Evolutionary conservation across 2,329 filamentous ascomycete species (phyloP), one percentile per base, ranked within the genome.

Genomic region (Colletotrichum viniferum): DNA sequence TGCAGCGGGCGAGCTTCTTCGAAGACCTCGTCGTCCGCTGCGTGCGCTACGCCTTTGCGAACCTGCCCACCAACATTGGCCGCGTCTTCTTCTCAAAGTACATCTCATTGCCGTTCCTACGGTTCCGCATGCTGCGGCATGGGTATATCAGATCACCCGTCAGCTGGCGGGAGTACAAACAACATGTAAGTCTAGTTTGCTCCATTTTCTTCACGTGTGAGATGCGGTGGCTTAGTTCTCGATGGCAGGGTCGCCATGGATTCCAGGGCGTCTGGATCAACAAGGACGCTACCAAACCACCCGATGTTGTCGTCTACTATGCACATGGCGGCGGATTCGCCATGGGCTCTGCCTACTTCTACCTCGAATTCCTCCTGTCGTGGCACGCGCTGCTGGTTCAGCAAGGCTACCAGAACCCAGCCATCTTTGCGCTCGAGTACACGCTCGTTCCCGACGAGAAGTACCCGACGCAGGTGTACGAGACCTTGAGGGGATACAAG

Each of bases 281-380:
- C 56, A 85, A 90, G 60, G 89, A 95, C 78, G 88, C 90, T 18
- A 86, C 88, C 52, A 84, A 87, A 64, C 87, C 90, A 69, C 93
- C 94, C 0, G 95, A 97, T 81, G 86, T 97, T 71, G 92, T 96
- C n/a, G 84, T 97, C 3, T 96, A 95, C 82, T 97, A 97, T 81
- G 90, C 91, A 55, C 95, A 97, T 81, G 95, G 94, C 18, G 95
- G 95, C 26, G 95, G 95, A 1, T 97, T 97, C 82, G 91, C 92
- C 8, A 94, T 97, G 92, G 95, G 95, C 4, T 95, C 94, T 14
- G 88, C 90, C 21, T 94, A 94, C 85, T 97, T 97, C 83, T 97
- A 97, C 82, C 90, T 96, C 43, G 95, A 97, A 80, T 97, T 96
- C 78, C 87, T 97, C 4, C 86, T 96, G 69, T 90, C 92, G 10